These are phyloP conservation scores for Amanita polypyramis DNA, from an alignment of 768 basidiomycete species.

Conservation along the genomic window DNA sequence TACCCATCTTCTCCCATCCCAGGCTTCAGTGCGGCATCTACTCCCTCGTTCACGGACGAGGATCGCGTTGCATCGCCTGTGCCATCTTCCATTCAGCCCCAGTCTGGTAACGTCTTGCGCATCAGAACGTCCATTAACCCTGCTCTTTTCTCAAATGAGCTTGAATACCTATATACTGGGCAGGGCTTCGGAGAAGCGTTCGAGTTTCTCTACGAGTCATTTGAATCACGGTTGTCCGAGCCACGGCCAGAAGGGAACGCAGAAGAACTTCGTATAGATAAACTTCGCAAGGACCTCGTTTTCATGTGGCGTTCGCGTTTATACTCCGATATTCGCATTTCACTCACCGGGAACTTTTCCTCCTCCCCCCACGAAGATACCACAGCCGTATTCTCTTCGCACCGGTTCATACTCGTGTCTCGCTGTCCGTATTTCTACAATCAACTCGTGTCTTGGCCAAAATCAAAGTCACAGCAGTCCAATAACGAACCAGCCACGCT, in stretches of 20 bases:
- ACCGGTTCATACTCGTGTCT: conserved; percentile 87
- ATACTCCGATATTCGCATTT: conserved; percentile 84
- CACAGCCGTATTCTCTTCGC: conserved; percentile 82
- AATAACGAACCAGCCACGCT: conserved; percentile 43
- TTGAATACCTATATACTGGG: conserved; percentile 93
- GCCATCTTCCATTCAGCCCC: conserved; percentile 28
- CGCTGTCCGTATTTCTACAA: conserved; percentile 82
- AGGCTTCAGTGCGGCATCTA: conserved; percentile 45
- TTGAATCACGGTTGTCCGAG: conserved; percentile 38
- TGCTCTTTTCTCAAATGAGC: conserved; percentile 76
- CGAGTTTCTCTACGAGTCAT: conserved; percentile 75
- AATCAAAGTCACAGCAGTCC: conserved; percentile 16
- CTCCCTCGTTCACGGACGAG: conserved; percentile 45
- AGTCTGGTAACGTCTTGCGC: conserved; percentile 40
- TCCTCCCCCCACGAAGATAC: conserved; percentile 54
- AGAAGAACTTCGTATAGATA: conserved; percentile 56
- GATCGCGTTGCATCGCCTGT: conserved; percentile 36
- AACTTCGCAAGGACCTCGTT: conserved; percentile 85
- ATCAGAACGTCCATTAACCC: conserved; percentile 63
- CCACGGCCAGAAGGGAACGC: conserved; percentile 18
- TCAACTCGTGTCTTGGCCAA: conserved; percentile 62
- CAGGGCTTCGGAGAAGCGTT: conserved; percentile 83
- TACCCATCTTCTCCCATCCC: conserved; percentile 35
- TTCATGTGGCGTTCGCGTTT: conserved; percentile 96
- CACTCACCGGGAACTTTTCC: conserved; percentile 60